phyloP scores from a whole-genome alignment of 208 protist species.

The Wallacemonas sp. region DNA sequence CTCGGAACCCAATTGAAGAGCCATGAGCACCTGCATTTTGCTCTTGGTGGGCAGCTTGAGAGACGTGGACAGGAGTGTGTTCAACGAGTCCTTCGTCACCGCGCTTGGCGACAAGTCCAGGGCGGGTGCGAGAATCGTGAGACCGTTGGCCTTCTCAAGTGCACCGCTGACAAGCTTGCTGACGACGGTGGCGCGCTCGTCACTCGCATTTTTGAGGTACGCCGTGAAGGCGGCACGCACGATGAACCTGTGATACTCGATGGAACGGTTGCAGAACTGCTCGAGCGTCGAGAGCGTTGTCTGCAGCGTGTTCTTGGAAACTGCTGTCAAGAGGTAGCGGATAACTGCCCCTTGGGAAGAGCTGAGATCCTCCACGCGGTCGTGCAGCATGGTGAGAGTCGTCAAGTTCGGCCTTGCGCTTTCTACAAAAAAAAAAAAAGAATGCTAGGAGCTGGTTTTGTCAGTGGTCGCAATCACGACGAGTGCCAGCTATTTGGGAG shows the following conservation, averaged over 20 bases:
- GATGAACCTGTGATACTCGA: conserved; percentile 67
- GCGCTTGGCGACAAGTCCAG: conserved; percentile 32
- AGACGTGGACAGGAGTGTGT: conserved; percentile 46
- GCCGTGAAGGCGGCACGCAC: conserved; percentile 31
- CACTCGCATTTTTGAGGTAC: conserved; percentile 9
- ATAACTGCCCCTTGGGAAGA: conserved; percentile 65
- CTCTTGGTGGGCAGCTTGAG: conserved; percentile 65
- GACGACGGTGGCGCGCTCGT: conserved; percentile 41
- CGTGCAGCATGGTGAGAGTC: conserved; percentile 52
- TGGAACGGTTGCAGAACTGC: conserved; percentile 50
- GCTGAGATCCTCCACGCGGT: conserved; percentile 75
- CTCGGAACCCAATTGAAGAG: conserved; percentile 41
- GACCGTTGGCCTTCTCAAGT: conserved; percentile 62
- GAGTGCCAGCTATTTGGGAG: no score
- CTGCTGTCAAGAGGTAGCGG: conserved; percentile 65
- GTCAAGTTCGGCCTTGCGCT: no score
- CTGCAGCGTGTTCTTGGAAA: conserved; percentile 73
- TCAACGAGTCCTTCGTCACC: conserved; percentile 49
- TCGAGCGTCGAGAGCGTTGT: conserved; percentile 67
- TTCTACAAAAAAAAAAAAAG: conserved; percentile 4
- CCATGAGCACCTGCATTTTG: conserved; percentile 78
- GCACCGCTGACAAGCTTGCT: conserved; percentile 54
- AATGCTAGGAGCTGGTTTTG: no score
- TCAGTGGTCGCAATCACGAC: no score
- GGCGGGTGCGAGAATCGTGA: conserved; percentile 31